Conservation (phyloP, 129 eudicot species). For the Tagetes patula region DNA sequence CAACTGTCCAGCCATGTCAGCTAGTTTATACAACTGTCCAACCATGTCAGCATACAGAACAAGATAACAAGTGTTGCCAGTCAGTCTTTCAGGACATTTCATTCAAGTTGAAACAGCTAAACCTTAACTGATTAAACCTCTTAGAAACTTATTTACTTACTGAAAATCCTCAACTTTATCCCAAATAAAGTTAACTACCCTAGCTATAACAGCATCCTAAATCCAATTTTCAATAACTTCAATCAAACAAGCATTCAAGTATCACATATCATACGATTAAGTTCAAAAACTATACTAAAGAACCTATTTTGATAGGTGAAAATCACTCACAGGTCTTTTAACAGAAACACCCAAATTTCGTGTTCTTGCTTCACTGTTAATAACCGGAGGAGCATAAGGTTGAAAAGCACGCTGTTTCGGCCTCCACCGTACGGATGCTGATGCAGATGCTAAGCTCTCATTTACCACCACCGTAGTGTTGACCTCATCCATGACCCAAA, state of each 20-base stretch:
- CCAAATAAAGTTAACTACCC: background rate
- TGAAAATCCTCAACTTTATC: constrained; percentile 10
- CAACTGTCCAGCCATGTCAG: background rate
- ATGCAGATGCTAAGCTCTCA: constrained; percentile 40
- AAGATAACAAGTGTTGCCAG: background rate
- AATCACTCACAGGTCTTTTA: constrained; percentile 69
- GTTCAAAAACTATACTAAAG: background rate
- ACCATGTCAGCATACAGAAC: background rate
- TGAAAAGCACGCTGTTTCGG: constrained; percentile 63
- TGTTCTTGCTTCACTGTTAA: constrained; percentile 28
- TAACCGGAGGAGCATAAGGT: constrained; percentile 45
- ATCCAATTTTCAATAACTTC: background rate
- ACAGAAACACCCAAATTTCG: constrained; percentile 49
- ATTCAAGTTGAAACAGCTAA: background rate
- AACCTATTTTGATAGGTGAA: background rate
- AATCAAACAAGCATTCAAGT: constrained; percentile 5
- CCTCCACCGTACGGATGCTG: constrained; percentile 50
- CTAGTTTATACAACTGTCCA: background rate
- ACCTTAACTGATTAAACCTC: background rate
- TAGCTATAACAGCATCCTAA: background rate
- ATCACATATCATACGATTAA: background rate
- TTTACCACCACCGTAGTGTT: constrained; percentile 30
- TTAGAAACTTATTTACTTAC: background rate
- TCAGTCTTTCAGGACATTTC: background rate
- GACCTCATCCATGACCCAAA: constrained; percentile 59